Base-by-base conservation (phyloP, 148 eudicot species). In the Polygonum aviculare region DNA sequence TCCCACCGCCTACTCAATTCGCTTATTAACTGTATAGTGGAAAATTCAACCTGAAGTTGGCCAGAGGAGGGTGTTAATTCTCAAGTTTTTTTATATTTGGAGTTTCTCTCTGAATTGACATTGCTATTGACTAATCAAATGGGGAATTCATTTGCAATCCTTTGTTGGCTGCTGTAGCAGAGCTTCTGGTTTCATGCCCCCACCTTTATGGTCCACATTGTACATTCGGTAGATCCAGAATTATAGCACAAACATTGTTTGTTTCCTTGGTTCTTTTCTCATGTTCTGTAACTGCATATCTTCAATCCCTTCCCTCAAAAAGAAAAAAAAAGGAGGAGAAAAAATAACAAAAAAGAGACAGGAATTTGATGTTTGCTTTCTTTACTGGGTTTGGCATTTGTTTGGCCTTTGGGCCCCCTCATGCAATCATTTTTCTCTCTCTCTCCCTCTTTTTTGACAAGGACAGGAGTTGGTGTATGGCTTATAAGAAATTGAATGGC, bases 141-240 rank as follows among this genome's bases (percentile, higher is more conserved):
- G 72, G 45, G 72, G 44, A 36, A 67, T 67, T 38, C 69, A 22
- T 60, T 60, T 60, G 69, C 69, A 22, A 59, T 59, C 60, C 69
- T 60, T 60, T 60, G 69, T n/a, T 54, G 60, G 78, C 78, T 84
- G 77, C 84, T 75, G 40, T 75, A 79, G 47, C 60, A 65, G 69
- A 78, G 48, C 72, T 65, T 72, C 84, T 76, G 75, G 77, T 60
- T 79, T 76, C 69, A 60, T 83, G 77, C 80, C 80, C 82, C 80
- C 47, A 44, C 75, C 85, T 77, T 82, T 82, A 83, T 85, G 87
- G 72, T 87, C 85, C 84, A 83, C 86, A 35, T 21, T 88, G 93
- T 90, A 90, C 77, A 90, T 90, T 81, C 60, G 87, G 87, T 90
- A 90, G 84, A 85, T 81, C 83, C 76, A 76, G 40, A 77, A 78